Evolutionary conservation across 129 eudicot genomes (phyloP), one percentile per base, ranked within the genome.

Genomic region (Arctium minus): DNA sequence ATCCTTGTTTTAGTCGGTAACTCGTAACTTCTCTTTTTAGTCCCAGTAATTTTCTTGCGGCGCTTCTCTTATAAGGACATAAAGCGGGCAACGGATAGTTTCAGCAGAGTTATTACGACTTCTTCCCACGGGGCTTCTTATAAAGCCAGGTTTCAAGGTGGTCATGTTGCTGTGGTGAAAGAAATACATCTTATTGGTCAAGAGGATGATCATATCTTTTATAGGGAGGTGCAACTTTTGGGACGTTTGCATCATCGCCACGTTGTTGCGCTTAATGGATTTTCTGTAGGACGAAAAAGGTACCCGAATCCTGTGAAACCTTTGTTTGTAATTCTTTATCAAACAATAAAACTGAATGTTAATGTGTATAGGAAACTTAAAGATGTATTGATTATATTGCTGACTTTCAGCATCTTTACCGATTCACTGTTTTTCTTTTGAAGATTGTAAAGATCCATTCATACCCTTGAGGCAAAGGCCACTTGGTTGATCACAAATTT

Each of bases 241-340:
- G 92, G 90, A 33, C 88, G 91, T 79, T 84, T 94, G 87, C 94
- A 89, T 89, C 98, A 94, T 79, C 97, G 98, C 73, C 98, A 94
- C 67, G 84, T 94, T 46, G 91, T 86, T 77, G 86, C 93, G 6
- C 98, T 94, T 17, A 31, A 72, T 53, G 98, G 98, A 32, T 94
- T 86, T 83, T 94, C 96, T 4, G 53, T 71, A 3, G 97, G 96
- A 75, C 88, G 71, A 32, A 92, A 88, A 79, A 87, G 97, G 98
- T 92, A 73, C 74, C 74, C 39, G 3, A 27, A 46, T 72, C 67
- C 17, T 65, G 15, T 48, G 18, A 72, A 62, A 74, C 10, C 53
- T 29, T 6, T 42, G 22, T 37, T 38, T 33, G 11, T 79, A 27
- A 12, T 35, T 75, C n/a, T 73, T 87, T 67, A 30, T 8, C 75